Base-by-base conservation (phyloP, 169 alveolate genomes). In the Cryptosporidium felis region DNA sequence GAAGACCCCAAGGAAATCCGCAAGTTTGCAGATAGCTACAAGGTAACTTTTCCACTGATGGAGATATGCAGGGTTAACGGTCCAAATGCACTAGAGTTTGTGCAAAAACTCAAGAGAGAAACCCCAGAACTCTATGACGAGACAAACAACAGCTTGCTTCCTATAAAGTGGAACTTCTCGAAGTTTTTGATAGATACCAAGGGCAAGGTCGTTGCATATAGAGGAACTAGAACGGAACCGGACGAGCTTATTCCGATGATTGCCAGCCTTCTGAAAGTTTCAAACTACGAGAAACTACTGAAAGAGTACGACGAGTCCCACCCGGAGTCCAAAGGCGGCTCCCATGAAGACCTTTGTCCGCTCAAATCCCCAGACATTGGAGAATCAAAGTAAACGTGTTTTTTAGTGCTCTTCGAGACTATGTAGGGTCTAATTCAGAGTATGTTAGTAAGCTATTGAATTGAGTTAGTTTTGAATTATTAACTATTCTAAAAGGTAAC, bases 101-200 rank as follows among this genome's bases (percentile, higher is more conserved):
- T 74, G 23, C 65, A 74, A 40, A 53, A 53, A 36, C 61, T 74
- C 2, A 74, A 74, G 23, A 32, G 65, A 36, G 67, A 74, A 18
- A 74, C 85, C 41, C 85, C 85, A 5, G 85, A 74, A 34, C 36
- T 74, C 1, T 74, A 74, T 38, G 42, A 74, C 21, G 45, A 32
- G 8, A 36, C 34, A 14, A 47, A 41, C 10, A 74, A 74, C 32
- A 26, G 28, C 12, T 34, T 74, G 26, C 30, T 34, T 6, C 59
- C 85, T 23, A 74, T 74, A 3, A 74, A 56, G 40, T 74, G 85
- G 85, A 74, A 74, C 59, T 74, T 74, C 34, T 47, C 85, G 1
- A 74, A 59, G 45, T 74, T 74, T 40, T 23, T 74, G 23, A 23
- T 74, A 4, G 40, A 74, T 53, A 10, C 36, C 32, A 16, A 36